Evolutionary conservation across 768 basidiomycete genomes (phyloP).

Genomic region (Kwoniella mangroviensis): DNA sequence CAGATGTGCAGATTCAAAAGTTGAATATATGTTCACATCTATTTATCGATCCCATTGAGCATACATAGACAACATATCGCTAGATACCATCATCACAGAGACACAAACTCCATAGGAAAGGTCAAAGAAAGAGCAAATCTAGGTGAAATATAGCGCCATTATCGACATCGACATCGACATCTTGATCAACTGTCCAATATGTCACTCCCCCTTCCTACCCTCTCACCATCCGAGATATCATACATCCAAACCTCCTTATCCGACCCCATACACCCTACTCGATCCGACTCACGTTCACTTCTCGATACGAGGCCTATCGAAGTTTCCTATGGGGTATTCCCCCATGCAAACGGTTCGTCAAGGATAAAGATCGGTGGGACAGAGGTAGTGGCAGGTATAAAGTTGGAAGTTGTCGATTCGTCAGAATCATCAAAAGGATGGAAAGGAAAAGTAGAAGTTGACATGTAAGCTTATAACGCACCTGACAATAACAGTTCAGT

Average conservation of each 20-base stretch:
- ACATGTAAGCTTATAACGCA: slow-evolving; percentile 46
- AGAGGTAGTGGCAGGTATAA: slow-evolving; percentile 54
- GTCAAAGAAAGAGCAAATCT: background rate
- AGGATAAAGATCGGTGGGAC: slow-evolving; percentile 47
- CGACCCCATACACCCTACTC: slow-evolving; percentile 45
- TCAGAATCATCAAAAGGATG: slow-evolving; percentile 27
- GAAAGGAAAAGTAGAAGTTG: slow-evolving; percentile 53
- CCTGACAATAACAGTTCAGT: no score
- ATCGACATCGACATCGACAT: background rate
- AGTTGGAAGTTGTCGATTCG: slow-evolving; percentile 54
- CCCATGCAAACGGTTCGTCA: slow-evolving; percentile 53
- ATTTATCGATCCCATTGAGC: no score
- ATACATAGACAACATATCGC: no score
- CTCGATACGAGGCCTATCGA: slow-evolving; percentile 40
- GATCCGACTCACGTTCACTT: slow-evolving; percentile 47
- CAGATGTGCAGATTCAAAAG: background rate
- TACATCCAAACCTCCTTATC: slow-evolving; percentile 54
- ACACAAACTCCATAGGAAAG: background rate
- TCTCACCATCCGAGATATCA: slow-evolving; percentile 52
- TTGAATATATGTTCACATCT: background rate
- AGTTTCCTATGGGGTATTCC: slow-evolving; percentile 51
- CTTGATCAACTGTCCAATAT: slow-evolving; percentile 1
- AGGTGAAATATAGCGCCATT: background rate
- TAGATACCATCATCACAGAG: no score
- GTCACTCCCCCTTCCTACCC: slow-evolving; percentile 22